Conservation (phyloP, 2,329 filamentous ascomycete species). For the Berkeleyomyces rouxiae region DNA sequence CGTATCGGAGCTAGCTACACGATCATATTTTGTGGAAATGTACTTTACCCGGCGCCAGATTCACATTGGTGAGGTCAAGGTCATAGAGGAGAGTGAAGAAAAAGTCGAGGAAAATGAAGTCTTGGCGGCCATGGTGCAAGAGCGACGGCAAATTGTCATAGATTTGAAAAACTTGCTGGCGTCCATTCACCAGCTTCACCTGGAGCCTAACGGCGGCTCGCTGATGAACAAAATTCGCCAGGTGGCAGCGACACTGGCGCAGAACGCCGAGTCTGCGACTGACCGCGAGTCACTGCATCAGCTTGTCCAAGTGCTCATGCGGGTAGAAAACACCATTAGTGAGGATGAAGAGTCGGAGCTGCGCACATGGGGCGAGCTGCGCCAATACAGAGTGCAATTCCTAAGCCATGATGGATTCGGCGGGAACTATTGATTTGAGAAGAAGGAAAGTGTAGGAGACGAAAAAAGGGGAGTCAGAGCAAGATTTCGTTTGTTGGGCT, state of each 20-base stretch:
- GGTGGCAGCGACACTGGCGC: constrained; percentile 64
- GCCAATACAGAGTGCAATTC: constrained; percentile 11
- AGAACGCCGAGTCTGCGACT: constrained; percentile 19
- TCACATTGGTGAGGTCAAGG: constrained; percentile 27
- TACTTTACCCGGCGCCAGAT: constrained; percentile 64
- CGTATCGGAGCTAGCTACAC: constrained; percentile 61
- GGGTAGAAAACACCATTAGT: constrained; percentile 8
- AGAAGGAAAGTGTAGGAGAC: background rate
- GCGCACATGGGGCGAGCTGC: constrained; percentile 10
- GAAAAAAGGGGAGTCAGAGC: background rate
- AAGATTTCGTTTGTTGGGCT: background rate
- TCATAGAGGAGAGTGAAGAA: constrained; percentile 22
- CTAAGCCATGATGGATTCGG: constrained; percentile 13
- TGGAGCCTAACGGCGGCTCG: constrained; percentile 53
- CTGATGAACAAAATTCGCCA: constrained; percentile 72
- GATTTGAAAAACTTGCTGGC: constrained; percentile 59
- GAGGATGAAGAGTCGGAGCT: constrained; percentile 13
- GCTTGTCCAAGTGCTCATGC: constrained; percentile 9
- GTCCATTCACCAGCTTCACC: constrained; percentile 67
- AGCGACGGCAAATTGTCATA: constrained; percentile 67
- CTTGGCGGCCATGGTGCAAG: constrained; percentile 49
- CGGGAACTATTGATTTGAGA: constrained; percentile 8
- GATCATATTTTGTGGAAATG: constrained; percentile 73
- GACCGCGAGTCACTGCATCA: constrained; percentile 10
- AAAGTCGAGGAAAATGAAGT: constrained; percentile 31